Base-by-base conservation (phyloP, 345 rosid species). In the Eucalyptus tenuipes region DNA sequence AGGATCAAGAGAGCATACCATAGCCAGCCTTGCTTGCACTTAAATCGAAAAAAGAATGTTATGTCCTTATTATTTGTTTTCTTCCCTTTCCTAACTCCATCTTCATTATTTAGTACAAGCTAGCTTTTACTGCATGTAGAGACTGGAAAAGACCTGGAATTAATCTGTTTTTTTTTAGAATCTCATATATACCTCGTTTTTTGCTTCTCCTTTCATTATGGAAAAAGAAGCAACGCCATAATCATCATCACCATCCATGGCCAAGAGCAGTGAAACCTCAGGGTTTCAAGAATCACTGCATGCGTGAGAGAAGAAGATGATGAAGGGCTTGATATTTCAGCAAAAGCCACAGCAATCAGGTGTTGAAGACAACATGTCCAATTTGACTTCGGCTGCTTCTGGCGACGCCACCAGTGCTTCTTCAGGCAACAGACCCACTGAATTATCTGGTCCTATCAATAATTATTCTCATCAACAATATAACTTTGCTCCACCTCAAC, bases 281-380 rank as follows among this genome's bases (percentile, higher is more conserved):
- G 47, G 81, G 84, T 20, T 75, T 75, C 61, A 22, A 37, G 40
- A 49, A 86, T 50, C 61, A 52, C 61, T 86, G 87, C 87, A 86
- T 86, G 87, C 61, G 47, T 75, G 84, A 75, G 29, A 87, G 24
- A 48, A 75, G 86, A 89, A 40, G 90, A 91, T 90, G 93, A 90
- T 93, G 93, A 92, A 95, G 91, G 92, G 90, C 81, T 91, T 93
- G 91, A 87, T 94, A 84, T 94, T 95, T 88, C 92, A 91, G 71
- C 95, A 91, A 29, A 93, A 92, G 9, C 94, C 90, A 4, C 93
- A 92, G 64, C 92, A 92, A 45, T 89, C 89, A 10, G 89, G 87
- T 68, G 85, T 90, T 44, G 95, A 94, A 84, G 96, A 95, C 87
- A 95, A 96, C 90, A 95, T 96, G 99, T 96, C 99, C 49, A 97